A percentile compares a stretch with the other conserved stretches of the same genome.
Conservation (phyloP, 139 green algal species). For the Coccomyxa sp. region DNA sequence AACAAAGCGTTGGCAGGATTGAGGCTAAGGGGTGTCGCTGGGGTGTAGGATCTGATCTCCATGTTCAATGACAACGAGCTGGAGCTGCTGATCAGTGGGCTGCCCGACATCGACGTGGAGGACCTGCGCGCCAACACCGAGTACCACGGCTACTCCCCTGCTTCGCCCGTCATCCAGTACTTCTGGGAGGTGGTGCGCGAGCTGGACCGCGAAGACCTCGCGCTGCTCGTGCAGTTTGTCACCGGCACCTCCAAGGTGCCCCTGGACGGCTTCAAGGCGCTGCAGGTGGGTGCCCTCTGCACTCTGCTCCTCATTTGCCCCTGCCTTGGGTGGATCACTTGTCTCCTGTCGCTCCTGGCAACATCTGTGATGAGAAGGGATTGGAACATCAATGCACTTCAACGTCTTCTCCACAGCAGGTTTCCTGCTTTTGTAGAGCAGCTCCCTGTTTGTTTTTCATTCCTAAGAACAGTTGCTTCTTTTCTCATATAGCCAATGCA, state of each 20-base stretch:
- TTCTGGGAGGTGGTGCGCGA: slow-evolving; percentile 87
- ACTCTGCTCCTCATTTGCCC: neutral
- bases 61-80: slow-evolving; percentile 98
- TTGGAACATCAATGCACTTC: too few relatives aligned
- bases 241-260: slow-evolving; percentile 93
- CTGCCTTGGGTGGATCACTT: neutral
- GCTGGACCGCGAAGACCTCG: slow-evolving; percentile 83
- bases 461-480: too few relatives aligned
- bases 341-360: neutral
- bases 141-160: slow-evolving; percentile 83
- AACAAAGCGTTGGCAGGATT: too few relatives aligned
- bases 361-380: neutral
- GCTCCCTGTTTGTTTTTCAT: too few relatives aligned
- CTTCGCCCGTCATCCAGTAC: slow-evolving; percentile 76
- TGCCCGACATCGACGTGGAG: slow-evolving; percentile 93
- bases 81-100: slow-evolving; percentile 93
- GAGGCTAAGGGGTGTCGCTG: too few relatives aligned
- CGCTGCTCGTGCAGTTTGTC: slow-evolving; percentile 73
- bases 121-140: slow-evolving; percentile 90
- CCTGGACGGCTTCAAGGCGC: slow-evolving; percentile 88
- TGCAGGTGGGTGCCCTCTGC: slow-evolving; percentile 42
- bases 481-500: too few relatives aligned
- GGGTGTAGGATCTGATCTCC: slow-evolving; percentile 51
- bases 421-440: too few relatives aligned
- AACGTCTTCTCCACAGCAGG: too few relatives aligned